Conservation (phyloP, 352 stramenopile species). For the Globisporangium canariense region DNA sequence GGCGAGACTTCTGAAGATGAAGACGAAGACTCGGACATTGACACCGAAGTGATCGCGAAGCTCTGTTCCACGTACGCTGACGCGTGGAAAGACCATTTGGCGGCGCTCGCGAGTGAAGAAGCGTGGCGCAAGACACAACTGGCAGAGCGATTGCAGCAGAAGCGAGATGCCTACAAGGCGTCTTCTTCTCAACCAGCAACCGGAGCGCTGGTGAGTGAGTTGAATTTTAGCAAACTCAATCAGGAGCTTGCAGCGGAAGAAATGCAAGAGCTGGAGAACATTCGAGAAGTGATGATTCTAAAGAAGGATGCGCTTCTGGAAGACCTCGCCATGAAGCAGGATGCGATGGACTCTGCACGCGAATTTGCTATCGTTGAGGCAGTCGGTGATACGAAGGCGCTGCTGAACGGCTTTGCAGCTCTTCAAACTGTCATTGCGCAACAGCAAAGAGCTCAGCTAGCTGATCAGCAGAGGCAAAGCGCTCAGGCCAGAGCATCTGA, state of each 20-base stretch:
- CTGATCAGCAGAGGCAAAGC: not conserved
- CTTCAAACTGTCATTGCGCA: not conserved
- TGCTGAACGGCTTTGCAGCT: not conserved
- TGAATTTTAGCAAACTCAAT: conserved; percentile 3
- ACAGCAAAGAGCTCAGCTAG: not conserved
- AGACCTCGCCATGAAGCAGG: conserved; percentile 32
- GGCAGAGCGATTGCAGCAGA: conserved; percentile 22
- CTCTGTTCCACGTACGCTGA: conserved; percentile 30
- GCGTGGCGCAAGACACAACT: conserved; percentile 32
- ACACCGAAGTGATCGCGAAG: conserved; percentile 33
- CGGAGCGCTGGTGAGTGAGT: not conserved
- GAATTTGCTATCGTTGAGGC: conserved; percentile 4
- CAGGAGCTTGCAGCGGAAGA: conserved; percentile 5
- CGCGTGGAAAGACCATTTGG: conserved; percentile 28
- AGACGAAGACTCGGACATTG: conserved; percentile 19
- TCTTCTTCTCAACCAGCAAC: not conserved
- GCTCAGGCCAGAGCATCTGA: not conserved
- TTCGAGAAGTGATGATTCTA: conserved; percentile 11
- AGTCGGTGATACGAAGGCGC: not conserved
- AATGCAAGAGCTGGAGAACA: conserved; percentile 9
- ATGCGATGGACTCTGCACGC: conserved; percentile 29
- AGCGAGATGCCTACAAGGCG: conserved; percentile 5
- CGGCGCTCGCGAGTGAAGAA: conserved; percentile 26
- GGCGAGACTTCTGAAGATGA: not conserved
- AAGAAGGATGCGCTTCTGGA: conserved; percentile 29